Evolutionary conservation across 1,284 basidiomycete species (phyloP), one percentile per base, ranked within the genome.

Genomic region (Rhizoctonia solani): DNA sequence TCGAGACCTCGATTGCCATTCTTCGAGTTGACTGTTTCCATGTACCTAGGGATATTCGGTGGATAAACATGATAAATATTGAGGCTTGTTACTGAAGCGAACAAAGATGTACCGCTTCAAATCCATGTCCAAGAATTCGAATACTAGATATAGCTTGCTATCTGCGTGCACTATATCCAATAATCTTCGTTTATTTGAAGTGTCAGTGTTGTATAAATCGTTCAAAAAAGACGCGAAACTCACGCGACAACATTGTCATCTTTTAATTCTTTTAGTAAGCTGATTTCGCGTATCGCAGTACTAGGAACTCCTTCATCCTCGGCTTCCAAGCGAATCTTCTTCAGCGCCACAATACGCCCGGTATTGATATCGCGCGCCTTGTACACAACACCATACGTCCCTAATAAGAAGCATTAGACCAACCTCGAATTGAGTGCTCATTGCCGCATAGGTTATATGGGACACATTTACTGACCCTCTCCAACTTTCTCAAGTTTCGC

Each of bases 301-400:
- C 90, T 93, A 4, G 96, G 96, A 19, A 98, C 96, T 23, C 96
- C 96, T 76, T 99, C 94, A 73, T 97, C 97, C 79, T 99, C 96
- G 19, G 95, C 93, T 77, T 99, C 97, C 39, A 99, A 87, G 67
- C 96, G 86, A 75, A 99, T 99, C 84, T 99, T 98, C 85, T 99
- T 99, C 74, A 95, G 82, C 54, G 95, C 95, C 58, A 95, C 95
- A 73, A 93, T 86, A 77, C 87, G 76, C 79, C 92, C 86, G 59
- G 86, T 87, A 72, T 79, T 82, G 76, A 87, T 78, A 77, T 93
- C 87, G 75, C 87, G 86, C 71, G 88, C 93, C 78, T 95, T 95
- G 85, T 98, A 98, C 19, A 99, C 96, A 66, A 98, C 96, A 71
- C 97, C 97, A 74, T 99, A 99, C 52, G 97, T 99, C 74, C 96